Evolutionary conservation across 2,329 filamentous ascomycete species (phyloP), one percentile per base, ranked within the genome.

Genomic region (Plenodomus tracheiphilus): DNA sequence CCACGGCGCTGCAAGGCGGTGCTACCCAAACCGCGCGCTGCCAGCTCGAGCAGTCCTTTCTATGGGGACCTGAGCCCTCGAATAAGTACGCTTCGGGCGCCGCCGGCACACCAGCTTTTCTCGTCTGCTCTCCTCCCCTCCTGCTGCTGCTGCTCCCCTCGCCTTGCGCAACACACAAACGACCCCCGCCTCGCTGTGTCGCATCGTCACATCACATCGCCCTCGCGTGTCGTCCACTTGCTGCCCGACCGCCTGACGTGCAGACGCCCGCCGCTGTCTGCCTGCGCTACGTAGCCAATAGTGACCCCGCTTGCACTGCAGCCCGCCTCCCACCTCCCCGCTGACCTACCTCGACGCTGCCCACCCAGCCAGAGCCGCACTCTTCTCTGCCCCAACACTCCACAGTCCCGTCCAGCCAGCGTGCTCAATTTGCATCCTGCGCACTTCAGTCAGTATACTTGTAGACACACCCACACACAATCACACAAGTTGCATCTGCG

Each of bases 181-280:
- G 10, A 25, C 10, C 22, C 13, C 28, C 13, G 4, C 9, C 11
- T 32, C 28, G 6, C 28, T 32, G 28, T 32, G 28, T 32, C 13
- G 28, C 28, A 8, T 32, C 28, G 28, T 22, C 5, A 30, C 44
- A 34, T 40, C 46, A 17, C 18, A 38, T 43, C 41, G 43, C 42
- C 39, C 37, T 53, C 48, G 52, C 49, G 51, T 54, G 49, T 53
- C 49, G 47, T 52, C 50, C 39, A 53, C 55, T 59, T 65, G 63
- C 61, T 64, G 61, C 65, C 64, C 66, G 61, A 64, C 65, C 53
- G 59, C 48, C 61, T 66, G 63, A 68, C 64, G 62, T 67, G 65
- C 65, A 67, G 62, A 53, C 51, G 51, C 53, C 51, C 54, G 51
- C 56, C 46, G 59, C 51, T 45, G 53, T 51, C 58, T 54, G 53